Conservation (phyloP, 1,139 yeast species). For the Pichia sp. region DNA sequence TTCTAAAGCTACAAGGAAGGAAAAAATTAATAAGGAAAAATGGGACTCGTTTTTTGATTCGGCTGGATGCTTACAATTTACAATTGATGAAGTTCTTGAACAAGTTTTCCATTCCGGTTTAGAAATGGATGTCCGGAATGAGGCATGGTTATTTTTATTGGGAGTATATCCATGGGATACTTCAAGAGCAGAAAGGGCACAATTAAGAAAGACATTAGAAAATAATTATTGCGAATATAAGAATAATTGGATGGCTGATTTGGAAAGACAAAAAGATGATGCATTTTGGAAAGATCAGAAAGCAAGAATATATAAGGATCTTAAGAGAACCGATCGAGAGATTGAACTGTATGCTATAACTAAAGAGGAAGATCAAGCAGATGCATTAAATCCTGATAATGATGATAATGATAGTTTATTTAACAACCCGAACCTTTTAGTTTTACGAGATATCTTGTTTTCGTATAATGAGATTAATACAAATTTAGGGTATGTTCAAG, state of each 20-base stretch:
- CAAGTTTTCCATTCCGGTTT: conserved; percentile 89
- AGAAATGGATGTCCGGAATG: conserved; percentile 49
- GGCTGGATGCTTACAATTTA: conserved; percentile 65
- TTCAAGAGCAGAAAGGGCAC: conserved; percentile 58
- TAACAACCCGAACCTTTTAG: conserved; percentile 60
- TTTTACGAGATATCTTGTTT: conserved; percentile 69
- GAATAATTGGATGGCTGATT: conserved; percentile 61
- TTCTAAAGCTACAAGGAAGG: conserved; percentile 54
- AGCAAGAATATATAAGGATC: conserved; percentile 86
- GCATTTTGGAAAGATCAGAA: conserved; percentile 86
- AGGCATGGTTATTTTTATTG: conserved; percentile 82
- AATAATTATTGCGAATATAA: conserved; percentile 63
- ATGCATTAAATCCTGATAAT: conserved; percentile 43
- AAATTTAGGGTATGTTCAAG: conserved; percentile 92
- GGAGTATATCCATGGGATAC: conserved; percentile 90
- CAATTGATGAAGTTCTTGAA: conserved; percentile 71
- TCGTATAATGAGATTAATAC: conserved; percentile 82
- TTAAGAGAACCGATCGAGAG: conserved; percentile 83
- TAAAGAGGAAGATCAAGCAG: conserved; percentile 36
- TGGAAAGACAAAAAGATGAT: conserved; percentile 50
- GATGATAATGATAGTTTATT: conserved; percentile 45
- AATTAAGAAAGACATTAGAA: conserved; percentile 49
- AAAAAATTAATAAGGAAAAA: conserved; percentile 61
- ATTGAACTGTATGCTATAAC: conserved; percentile 56
- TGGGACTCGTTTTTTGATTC: conserved; percentile 83